These are phyloP conservation scores for Quercus dentata DNA, from an alignment of 306 rosid species.

Conservation along the genomic window DNA sequence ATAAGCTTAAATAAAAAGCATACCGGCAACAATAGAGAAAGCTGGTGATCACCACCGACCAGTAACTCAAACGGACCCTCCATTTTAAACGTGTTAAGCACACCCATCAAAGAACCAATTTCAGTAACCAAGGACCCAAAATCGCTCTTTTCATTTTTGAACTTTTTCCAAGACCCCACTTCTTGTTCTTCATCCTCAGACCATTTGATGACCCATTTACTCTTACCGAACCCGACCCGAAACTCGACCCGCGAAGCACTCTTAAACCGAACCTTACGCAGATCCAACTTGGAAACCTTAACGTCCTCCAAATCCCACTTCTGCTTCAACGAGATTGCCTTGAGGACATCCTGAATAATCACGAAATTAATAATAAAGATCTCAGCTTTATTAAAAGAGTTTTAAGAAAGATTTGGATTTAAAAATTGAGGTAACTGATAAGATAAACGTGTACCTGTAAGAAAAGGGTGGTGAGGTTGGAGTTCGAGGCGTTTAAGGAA, in stretches of 20 bases:
- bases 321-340: conserved; percentile 56
- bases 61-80: conserved; percentile 73
- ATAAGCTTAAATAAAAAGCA: background rate
- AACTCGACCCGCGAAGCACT: conserved; percentile 42
- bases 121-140: conserved; percentile 46
- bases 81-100: conserved; percentile 52
- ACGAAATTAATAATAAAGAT: background rate
- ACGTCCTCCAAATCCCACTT: conserved; percentile 52
- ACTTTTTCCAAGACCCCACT: conserved; percentile 59
- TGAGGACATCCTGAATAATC: conserved; percentile 59
- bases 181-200: conserved; percentile 38
- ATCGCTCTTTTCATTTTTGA: conserved; percentile 37
- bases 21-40: conserved; percentile 70
- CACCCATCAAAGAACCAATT: conserved; percentile 36
- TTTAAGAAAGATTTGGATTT: background rate
- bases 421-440: too few species aligned
- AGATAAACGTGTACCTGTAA: conserved; percentile 45
- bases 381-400: too few species aligned
- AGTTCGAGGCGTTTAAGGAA: background rate
- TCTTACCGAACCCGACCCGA: conserved; percentile 55
- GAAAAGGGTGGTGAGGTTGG: conserved; percentile 34
- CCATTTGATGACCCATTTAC: conserved; percentile 40
- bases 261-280: conserved; percentile 52
- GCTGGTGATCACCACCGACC: conserved; percentile 34
- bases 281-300: conserved; percentile 49